These are phyloP conservation scores for Gaertneriomyces semiglobifer DNA, from an alignment of 192 early-diverging fungal genomes.

Conservation along the genomic window DNA sequence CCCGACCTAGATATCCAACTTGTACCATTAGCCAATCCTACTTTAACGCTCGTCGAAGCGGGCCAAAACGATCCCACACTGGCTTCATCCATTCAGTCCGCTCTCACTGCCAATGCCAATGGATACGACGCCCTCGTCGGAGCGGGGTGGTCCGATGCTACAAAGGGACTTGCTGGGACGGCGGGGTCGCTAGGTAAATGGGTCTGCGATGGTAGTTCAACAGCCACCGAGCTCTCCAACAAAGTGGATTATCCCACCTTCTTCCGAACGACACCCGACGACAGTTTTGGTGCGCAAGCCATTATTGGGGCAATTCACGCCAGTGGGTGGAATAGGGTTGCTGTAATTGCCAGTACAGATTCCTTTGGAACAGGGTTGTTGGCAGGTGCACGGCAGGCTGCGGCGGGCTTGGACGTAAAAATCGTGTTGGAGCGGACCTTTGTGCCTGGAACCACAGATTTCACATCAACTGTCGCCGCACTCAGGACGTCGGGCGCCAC, in stretches of 20 bases:
- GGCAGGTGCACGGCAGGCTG: background rate
- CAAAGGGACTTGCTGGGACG: slow-evolving; percentile 1
- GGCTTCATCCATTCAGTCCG: background rate
- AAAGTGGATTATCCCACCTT: slow-evolving; percentile 37
- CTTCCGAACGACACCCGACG: slow-evolving; percentile 36
- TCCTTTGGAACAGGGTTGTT: slow-evolving; percentile 13
- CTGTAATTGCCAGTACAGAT: slow-evolving; percentile 13
- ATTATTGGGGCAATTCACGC: slow-evolving; percentile 21
- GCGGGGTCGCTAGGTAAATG: slow-evolving; percentile 19
- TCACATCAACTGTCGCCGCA: background rate
- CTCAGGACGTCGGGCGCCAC: slow-evolving; percentile 10
- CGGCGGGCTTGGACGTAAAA: background rate
- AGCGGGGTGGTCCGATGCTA: slow-evolving; percentile 20
- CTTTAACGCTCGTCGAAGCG: no score
- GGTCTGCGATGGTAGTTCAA: slow-evolving; percentile 40
- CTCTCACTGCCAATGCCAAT: background rate
- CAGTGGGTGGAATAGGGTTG: slow-evolving; percentile 21
- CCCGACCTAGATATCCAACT: no score
- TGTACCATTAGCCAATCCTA: no score
- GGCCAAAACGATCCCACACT: no score
- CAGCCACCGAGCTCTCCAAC: slow-evolving; percentile 16
- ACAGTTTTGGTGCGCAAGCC: slow-evolving; percentile 28
- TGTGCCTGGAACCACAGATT: background rate
- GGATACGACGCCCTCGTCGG: slow-evolving; percentile 18
- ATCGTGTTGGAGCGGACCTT: slow-evolving; percentile 7